phyloP scores from a whole-genome alignment of 148 eudicot species.

The Tetragonia tetragonoides region DNA sequence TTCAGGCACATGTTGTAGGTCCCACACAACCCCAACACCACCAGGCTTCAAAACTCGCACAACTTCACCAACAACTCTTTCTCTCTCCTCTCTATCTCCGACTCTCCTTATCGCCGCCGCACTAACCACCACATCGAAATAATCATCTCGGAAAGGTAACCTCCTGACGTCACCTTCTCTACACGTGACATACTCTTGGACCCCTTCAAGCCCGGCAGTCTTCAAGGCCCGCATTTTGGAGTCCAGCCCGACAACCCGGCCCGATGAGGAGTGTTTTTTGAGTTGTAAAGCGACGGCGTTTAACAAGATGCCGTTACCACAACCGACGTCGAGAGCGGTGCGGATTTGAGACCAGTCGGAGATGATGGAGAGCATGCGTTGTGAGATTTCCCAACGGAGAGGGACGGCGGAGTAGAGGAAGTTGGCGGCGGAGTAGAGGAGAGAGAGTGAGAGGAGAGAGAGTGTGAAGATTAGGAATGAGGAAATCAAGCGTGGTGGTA shows the following conservation, averaged over 20 bases:
- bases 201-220: constrained; percentile 72
- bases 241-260: constrained; percentile 78
- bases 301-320: constrained; percentile 85
- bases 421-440: constrained; percentile 68
- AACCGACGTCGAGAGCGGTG: constrained; percentile 91
- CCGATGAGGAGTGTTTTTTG: constrained; percentile 77
- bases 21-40: constrained; percentile 92
- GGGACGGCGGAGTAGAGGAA: constrained; percentile 78
- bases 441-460: constrained; percentile 64
- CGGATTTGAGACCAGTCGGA: constrained; percentile 73
- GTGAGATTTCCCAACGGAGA: constrained; percentile 81
- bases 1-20: constrained; percentile 79
- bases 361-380: constrained; percentile 62
- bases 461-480: too few relatives aligned
- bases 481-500: constrained; percentile 36
- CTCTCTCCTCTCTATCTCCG: constrained; percentile 80
- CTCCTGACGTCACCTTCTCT: constrained; percentile 75
- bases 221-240: constrained; percentile 51
- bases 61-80: constrained; percentile 69
- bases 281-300: constrained; percentile 85
- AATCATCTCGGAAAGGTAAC: constrained; percentile 71
- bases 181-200: constrained; percentile 92
- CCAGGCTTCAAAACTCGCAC: constrained; percentile 79
- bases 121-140: constrained; percentile 93
- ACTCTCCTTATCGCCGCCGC: constrained; percentile 66